phyloP scores from a whole-genome alignment of 2,329 filamentous ascomycete species.

The Nannizziopsis barbatae region DNA sequence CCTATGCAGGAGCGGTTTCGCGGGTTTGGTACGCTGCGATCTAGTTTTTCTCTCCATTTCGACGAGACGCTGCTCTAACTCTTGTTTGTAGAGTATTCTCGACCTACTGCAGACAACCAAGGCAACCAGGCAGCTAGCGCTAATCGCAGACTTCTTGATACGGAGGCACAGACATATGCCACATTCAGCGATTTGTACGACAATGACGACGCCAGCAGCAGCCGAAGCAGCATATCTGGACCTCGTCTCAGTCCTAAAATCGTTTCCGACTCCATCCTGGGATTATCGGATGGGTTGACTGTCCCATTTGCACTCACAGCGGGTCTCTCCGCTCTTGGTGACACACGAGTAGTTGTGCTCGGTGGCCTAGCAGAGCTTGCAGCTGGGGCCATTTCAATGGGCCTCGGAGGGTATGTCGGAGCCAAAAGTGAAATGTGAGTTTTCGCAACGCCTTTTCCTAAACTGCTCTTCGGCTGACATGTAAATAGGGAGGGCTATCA shows the following conservation, averaged over 20 bases:
- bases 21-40: neutral
- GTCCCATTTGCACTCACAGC: conserved; percentile 37
- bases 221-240: conserved; percentile 18
- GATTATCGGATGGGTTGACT: conserved; percentile 34
- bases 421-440: conserved; percentile 42
- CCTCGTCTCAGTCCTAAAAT: conserved; percentile 34
- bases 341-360: conserved; percentile 31
- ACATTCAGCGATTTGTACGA: conserved; percentile 12
- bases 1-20: conserved; percentile 2
- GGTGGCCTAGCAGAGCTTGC: conserved; percentile 34
- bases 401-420: conserved; percentile 35
- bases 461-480: conserved; percentile 3
- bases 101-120: neutral
- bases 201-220: conserved; percentile 18
- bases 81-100: neutral
- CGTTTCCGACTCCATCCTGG: conserved; percentile 37
- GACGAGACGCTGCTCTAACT: neutral
- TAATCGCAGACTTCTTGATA: neutral
- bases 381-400: conserved; percentile 35
- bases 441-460: neutral
- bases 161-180: conserved; percentile 4
- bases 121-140: neutral
- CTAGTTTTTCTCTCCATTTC: neutral
- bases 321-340: conserved; percentile 31
- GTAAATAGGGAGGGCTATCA: conserved; percentile 35